Evolutionary conservation across 139 green algal species (phyloP).

Genomic region (Tetraselmis striata): DNA sequence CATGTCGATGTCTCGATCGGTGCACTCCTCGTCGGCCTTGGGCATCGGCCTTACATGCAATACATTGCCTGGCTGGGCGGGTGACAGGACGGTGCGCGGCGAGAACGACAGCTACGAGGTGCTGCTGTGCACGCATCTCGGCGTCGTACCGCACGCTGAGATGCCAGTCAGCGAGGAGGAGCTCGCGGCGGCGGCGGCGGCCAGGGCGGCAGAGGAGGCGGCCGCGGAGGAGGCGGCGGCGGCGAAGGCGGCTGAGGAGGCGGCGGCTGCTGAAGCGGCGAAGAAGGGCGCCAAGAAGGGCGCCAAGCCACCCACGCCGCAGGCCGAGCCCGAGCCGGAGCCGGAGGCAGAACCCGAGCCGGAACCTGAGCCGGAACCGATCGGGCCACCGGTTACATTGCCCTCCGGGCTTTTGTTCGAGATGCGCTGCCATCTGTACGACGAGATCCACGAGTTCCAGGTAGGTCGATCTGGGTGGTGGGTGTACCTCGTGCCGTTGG

Average conservation of each 20-base stretch:
- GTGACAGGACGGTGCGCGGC: background rate
- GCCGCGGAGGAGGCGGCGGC: background rate
- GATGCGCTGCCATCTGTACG: background rate
- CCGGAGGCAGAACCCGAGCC: background rate
- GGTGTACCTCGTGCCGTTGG: too few species aligned
- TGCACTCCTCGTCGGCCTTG: too few species aligned
- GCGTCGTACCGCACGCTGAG: background rate
- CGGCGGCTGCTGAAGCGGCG: too few species aligned
- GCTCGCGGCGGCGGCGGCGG: background rate
- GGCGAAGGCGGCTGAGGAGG: background rate
- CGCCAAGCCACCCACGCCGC: background rate
- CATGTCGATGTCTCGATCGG: too few species aligned
- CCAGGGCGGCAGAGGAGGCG: background rate
- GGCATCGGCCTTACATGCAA: too few species aligned
- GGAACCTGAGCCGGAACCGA: background rate
- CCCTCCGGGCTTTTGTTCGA: background rate
- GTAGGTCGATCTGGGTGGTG: too few species aligned
- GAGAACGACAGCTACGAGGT: background rate
- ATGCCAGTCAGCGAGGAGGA: background rate
- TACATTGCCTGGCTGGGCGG: too few species aligned
- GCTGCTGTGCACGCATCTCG: background rate
- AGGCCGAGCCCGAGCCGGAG: background rate
- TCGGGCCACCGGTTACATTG: background rate
- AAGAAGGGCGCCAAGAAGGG: background rate
- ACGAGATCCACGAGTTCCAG: background rate